Percentiles rank a stretch among this genome's conserved stretches.
Evolutionary conservation across 1,139 yeast genomes (phyloP).

Genomic region (Sporopachydermia cereana): DNA sequence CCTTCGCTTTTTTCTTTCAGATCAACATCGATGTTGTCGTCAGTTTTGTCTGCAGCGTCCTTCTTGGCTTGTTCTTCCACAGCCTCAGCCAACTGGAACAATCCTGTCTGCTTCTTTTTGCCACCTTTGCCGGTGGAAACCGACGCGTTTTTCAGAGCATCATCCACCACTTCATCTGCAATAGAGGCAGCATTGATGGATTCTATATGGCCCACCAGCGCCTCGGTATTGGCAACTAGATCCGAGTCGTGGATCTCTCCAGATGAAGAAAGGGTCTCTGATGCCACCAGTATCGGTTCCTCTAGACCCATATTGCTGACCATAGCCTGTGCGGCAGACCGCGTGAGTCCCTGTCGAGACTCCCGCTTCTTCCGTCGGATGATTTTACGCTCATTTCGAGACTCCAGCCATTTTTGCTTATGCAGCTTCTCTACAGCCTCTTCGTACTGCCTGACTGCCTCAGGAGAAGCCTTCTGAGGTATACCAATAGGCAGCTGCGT

Average conservation of each 20-base stretch:
- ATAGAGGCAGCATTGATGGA: background rate
- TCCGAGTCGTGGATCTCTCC: background rate
- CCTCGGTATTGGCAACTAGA: background rate
- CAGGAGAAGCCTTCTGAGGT: constrained; percentile 2
- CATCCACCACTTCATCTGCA: constrained; percentile 5
- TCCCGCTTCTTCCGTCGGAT: background rate
- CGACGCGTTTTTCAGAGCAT: constrained; percentile 3
- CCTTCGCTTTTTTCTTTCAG: background rate
- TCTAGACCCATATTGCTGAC: background rate
- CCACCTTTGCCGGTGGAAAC: background rate
- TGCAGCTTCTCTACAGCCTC: background rate
- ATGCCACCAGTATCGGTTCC: constrained; percentile 2
- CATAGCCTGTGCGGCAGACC: constrained; percentile 5
- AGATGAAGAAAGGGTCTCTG: background rate
- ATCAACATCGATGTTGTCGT: background rate
- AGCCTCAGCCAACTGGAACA: constrained; percentile 3
- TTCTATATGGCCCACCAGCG: background rate
- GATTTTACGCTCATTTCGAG: background rate
- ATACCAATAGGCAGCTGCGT: background rate
- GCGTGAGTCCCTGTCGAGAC: background rate
- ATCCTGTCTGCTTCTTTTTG: background rate
- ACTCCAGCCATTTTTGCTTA: constrained; percentile 4
- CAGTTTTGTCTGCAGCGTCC: constrained; percentile 4
- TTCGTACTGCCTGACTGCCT: constrained; percentile 1
- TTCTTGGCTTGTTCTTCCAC: constrained; percentile 6